Base-by-base conservation (phyloP, 2,329 filamentous ascomycete species). In the Ramichloridium luteum region DNA sequence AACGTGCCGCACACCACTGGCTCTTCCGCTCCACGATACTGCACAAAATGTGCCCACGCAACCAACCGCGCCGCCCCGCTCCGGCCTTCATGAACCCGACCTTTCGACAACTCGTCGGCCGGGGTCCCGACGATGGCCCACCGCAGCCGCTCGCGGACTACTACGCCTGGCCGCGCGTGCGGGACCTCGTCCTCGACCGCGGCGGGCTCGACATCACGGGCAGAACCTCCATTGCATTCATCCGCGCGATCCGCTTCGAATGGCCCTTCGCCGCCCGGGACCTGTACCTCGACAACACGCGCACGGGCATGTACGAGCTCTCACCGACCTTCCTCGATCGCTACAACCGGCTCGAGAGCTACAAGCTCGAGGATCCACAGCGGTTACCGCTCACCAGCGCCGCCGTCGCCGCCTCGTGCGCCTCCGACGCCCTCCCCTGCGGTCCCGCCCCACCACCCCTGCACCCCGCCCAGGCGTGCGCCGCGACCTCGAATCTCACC, bases 21-120 rank as follows among this genome's bases (percentile, higher is more conserved):
- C 34, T 37, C 12, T 38, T 44, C 35, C 35, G 41, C 10, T 35
- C 28, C 6, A 40, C 34, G 16, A 35, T 44, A 35, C 28, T 44
- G n/a, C 34, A 40, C 27, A 44, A 43, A 25, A 43, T 44, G 14
- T 31, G 35, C 12, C 41, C 39, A 6, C 42, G 40, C 16, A 44
- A 44, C n/a, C 41, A 44, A 18, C 31, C 33, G 13, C 35, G 31
- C 10, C 29, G 41, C 4, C 11, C 17, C 6, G 31, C 34, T 16
- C 28, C 35, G 1, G 14, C 31, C 3, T 39, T 43, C 23, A 42
- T 42, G 35, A 25, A 31, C 15, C 37, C 40, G 3, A 40, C 41
- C 2, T 20, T 35, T 11, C 27, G 28, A 12, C 41, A 44, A 26
- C 20, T 8, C 20, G 8, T 8, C 20, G n/a, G 8, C 8, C 20